Evolutionary conservation across 2,329 filamentous ascomycete species (phyloP), one percentile per base, ranked within the genome.

Genomic region (Trichoderma simmonsii): DNA sequence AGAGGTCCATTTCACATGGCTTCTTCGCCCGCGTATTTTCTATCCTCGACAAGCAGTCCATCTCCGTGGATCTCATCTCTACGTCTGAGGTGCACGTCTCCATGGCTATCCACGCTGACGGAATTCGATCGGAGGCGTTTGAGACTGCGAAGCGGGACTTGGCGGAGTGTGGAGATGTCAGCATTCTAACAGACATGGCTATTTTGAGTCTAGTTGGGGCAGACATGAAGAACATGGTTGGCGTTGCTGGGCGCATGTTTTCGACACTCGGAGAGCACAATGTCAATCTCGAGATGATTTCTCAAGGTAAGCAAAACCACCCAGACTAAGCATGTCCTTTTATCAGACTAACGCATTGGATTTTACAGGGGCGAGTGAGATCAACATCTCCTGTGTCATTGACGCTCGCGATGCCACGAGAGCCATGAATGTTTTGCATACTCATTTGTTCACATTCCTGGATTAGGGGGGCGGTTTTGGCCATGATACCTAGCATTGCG

Each of bases 251-350:
- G 32, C 91, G 89, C 77, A 98, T 99, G 93, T 98, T 99, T 82
- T 93, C 92, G 62, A 97, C 95, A 1, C 86, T 99, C 21, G 96
- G 96, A 57, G 93, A 98, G 80, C 92, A 97, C 80, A 93, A 93
- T 77, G 91, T 99, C 79, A 99, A 99, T 81, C 94, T 99, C 77
- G 96, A 99, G 84, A 99, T 99, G 96, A 99, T 99, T 76, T 97
- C 94, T 28, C 96, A 99, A 85, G 96, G 96, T 95, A 86, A 78
- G 64, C 14, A 15, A 39, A 32, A 65, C 3, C 5, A 14, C 34
- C 0, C n/a, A 6, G 15, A 30, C 8, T 18, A 6, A 21, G 30
- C 24, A 12, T 30, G 6, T 66, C n/a, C n/a, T 61, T 34, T 34
- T 8, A 11, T 14, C 28, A 32, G 39, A 2, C 28, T 72, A 18